Percentiles rank a stretch among this genome's conserved stretches.
phyloP scores from a whole-genome alignment of 371 early-diverging fungal genomes.

The Sporodiniella umbellata region DNA sequence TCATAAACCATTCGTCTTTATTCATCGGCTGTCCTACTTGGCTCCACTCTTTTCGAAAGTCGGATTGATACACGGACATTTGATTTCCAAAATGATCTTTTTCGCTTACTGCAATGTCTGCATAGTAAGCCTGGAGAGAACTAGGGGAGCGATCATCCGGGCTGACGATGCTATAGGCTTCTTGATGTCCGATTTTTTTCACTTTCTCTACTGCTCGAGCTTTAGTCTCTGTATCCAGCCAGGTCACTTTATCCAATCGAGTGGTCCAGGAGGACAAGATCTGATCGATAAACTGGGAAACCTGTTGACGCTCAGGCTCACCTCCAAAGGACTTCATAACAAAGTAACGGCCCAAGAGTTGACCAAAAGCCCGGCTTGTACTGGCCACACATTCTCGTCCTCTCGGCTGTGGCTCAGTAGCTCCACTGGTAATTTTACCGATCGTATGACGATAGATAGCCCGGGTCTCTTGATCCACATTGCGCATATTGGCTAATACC shows the following conservation, averaged over 20 bases:
- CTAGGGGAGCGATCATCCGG: slow-evolving; percentile 47
- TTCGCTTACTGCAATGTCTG: slow-evolving; percentile 18
- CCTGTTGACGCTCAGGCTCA: slow-evolving; percentile 25
- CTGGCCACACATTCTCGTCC: slow-evolving; percentile 42
- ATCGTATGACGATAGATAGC: slow-evolving; percentile 15
- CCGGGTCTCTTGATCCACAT: slow-evolving; percentile 16
- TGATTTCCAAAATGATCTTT: slow-evolving; percentile 46
- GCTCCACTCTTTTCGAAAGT: slow-evolving; percentile 17
- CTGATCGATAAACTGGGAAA: slow-evolving; percentile 26
- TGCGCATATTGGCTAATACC: slow-evolving; percentile 7
- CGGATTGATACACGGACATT: slow-evolving; percentile 23
- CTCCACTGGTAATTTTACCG: slow-evolving; percentile 28
- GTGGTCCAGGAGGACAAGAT: slow-evolving; percentile 32
- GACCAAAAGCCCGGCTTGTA: slow-evolving; percentile 44
- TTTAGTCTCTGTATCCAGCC: slow-evolving; percentile 53
- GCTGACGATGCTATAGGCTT: slow-evolving; percentile 47
- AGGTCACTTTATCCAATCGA: slow-evolving; percentile 37
- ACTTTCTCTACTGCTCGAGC: slow-evolving; percentile 51
- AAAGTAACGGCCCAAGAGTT: slow-evolving; percentile 55
- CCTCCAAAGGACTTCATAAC: slow-evolving; percentile 45
- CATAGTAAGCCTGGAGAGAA: slow-evolving; percentile 43
- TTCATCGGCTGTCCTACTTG: slow-evolving; percentile 41
- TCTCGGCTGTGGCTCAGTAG: slow-evolving; percentile 34
- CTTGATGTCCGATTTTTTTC: slow-evolving; percentile 34
- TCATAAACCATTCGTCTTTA: slow-evolving; percentile 51